These are phyloP conservation scores for Mortierella sp. DNA, from an alignment of 371 early-diverging fungal species.

Conservation along the genomic window DNA sequence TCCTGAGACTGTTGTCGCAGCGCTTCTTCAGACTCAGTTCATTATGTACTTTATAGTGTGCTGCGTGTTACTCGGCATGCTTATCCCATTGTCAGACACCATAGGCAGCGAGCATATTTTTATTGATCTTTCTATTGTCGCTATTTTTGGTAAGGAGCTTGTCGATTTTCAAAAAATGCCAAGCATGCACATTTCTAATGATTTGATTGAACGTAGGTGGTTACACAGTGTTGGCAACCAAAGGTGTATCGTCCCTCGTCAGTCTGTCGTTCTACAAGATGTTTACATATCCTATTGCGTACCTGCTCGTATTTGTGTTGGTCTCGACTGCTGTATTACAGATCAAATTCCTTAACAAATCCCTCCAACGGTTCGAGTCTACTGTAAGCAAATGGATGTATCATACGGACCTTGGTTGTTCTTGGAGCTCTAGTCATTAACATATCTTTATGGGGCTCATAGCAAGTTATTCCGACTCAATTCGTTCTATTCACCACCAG, in stretches of 20 bases:
- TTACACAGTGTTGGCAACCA: conserved; percentile 83
- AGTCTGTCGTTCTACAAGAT: conserved; percentile 73
- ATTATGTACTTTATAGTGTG: conserved; percentile 71
- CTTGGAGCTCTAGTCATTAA: too few relatives aligned
- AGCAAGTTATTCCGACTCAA: conserved; percentile 83
- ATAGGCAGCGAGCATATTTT: conserved; percentile 73
- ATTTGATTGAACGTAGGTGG: conserved; percentile 65
- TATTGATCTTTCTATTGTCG: conserved; percentile 79
- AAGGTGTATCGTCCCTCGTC: conserved; percentile 78
- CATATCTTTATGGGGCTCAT: conserved; percentile 17
- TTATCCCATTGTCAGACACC: conserved; percentile 66
- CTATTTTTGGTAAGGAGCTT: conserved; percentile 73
- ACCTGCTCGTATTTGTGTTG: conserved; percentile 71
- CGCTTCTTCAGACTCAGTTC: conserved; percentile 70
- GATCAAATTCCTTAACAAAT: conserved; percentile 79
- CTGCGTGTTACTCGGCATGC: conserved; percentile 52
- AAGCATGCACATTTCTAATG: background rate
- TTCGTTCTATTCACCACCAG: conserved; percentile 85
- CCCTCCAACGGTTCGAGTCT: conserved; percentile 77
- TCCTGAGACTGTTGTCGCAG: conserved; percentile 71
- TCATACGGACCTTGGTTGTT: too few relatives aligned
- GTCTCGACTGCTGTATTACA: conserved; percentile 78
- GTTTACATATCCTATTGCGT: conserved; percentile 77
- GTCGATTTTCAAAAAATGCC: background rate
- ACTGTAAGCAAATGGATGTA: conserved; percentile 59